Conservation (phyloP, 2,329 filamentous ascomycete genomes). For the Zasmidium angulare region DNA sequence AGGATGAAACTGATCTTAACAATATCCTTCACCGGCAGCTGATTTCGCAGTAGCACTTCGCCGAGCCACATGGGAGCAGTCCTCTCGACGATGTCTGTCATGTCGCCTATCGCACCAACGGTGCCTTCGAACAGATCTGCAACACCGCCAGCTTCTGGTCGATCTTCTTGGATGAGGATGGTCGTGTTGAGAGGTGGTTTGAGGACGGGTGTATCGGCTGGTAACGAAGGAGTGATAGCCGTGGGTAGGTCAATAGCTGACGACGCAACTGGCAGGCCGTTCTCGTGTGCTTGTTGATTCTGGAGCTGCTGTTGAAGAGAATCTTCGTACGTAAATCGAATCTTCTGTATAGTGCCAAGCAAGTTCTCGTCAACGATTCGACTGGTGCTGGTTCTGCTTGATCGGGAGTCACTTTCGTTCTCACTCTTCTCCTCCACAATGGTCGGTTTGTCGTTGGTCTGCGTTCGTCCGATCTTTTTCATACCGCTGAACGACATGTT, state of each 20-base stretch:
- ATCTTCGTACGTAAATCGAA: constrained; percentile 72
- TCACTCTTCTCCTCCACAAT: constrained; percentile 69
- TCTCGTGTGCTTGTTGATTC: constrained; percentile 32
- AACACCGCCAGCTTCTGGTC: constrained; percentile 61
- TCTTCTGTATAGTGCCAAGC: constrained; percentile 68
- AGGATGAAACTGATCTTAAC: constrained; percentile 95
- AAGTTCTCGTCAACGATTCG: constrained; percentile 76
- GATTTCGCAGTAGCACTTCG: constrained; percentile 79
- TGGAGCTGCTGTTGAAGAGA: constrained; percentile 53
- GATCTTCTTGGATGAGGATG: constrained; percentile 66
- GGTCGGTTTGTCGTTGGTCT: constrained; percentile 69
- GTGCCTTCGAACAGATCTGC: constrained; percentile 91
- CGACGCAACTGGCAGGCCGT: constrained; percentile 32
- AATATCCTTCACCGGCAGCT: constrained; percentile 81
- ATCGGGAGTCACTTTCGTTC: constrained; percentile 58
- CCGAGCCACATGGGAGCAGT: constrained; percentile 89
- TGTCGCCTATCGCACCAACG: constrained; percentile 71
- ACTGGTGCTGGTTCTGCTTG: constrained; percentile 60
- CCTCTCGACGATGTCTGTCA: constrained; percentile 81
- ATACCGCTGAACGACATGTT: constrained; percentile 65
- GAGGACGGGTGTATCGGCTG: constrained; percentile 73
- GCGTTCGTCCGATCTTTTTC: constrained; percentile 77
- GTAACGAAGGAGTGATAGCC: constrained; percentile 66
- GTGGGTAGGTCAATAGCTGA: constrained; percentile 54
- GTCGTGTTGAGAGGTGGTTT: constrained; percentile 66